Base-by-base conservation (phyloP, 2,329 filamentous ascomycete species). In the Scytalidium sp. region DNA sequence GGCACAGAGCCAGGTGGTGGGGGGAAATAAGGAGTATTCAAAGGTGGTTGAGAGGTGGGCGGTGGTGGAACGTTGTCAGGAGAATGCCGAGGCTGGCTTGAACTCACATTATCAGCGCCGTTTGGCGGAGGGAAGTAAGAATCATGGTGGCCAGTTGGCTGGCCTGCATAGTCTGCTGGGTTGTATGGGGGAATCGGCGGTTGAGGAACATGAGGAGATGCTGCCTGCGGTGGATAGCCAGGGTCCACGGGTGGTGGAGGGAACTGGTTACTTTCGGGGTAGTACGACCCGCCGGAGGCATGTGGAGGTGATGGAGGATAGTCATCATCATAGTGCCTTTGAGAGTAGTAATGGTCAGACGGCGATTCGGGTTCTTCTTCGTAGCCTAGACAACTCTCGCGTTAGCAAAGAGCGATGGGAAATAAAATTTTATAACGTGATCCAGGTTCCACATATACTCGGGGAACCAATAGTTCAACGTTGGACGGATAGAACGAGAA, bases 31-130 rank as follows among this genome's bases (percentile, higher is more conserved):
- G 58, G 56, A 50, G 40, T 48, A 9, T 47, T 44, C n/a, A 47
- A 39, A 40, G 52, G 45, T 22, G 47, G 45, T 43, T 43, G 45
- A 53, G 49, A 50, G 50, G 49, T 29, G 5, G n/a, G 13, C 27
- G 23, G 21, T 9, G 23, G 43, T 25, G 23, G 19, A 10, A 45
- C 39, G 48, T 46, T 32, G 50, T 54, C 49, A 46, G 29, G n/a
- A 46, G 47, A 23, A 50, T 47, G 21, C 20, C 15, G 21, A 22
- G 13, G 20, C 22, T 53, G 46, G 52, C 49, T 49, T 58, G 53
- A 49, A 66, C 64, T 66, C 63, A 66, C 64, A 64, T 66, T 63
- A 46, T 63, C 58, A 60, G 59, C 60, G 44, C 51, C 43, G 51
- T 54, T 56, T 27, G 58, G 50, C 13, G 50, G 20, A 19, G 53